Evolutionary conservation across 1,139 yeast species (phyloP).

Genomic region (Pichia sorboxylosa): DNA sequence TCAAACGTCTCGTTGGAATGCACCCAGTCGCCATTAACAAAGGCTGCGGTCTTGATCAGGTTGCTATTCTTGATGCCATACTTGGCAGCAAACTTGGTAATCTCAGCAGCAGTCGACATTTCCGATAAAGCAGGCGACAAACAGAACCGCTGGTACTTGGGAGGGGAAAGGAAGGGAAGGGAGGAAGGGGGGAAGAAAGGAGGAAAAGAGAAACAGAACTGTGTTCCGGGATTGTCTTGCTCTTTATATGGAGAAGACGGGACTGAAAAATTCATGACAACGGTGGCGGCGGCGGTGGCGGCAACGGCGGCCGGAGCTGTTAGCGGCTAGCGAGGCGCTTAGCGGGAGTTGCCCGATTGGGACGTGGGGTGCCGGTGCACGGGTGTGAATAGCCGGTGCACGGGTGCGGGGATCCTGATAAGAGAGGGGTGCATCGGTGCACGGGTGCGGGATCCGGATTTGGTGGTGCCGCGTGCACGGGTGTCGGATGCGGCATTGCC

Average conservation of each 20-base stretch:
- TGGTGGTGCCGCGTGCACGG: neutral
- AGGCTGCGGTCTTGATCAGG: conserved; percentile 20
- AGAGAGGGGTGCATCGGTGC: no score
- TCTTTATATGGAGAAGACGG: neutral
- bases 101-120: conserved; percentile 19
- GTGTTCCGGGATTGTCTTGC: no score
- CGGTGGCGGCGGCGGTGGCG: neutral
- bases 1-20: conserved; percentile 36
- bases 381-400: no score
- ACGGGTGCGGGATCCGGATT: no score
- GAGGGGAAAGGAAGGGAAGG: no score
- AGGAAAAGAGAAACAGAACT: no score
- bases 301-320: neutral
- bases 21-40: conserved; percentile 21
- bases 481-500: neutral
- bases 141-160: no score
- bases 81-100: conserved; percentile 18
- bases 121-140: no score
- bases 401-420: no score
- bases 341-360: neutral
- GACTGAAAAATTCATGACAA: neutral
- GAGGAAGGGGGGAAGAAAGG: no score
- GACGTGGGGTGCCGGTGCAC: no score
- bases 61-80: conserved; percentile 20
- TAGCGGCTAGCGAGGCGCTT: neutral